These are phyloP conservation scores for Colletotrichum acutatum DNA, from an alignment of 2,329 filamentous ascomycete species.

Conservation along the genomic window DNA sequence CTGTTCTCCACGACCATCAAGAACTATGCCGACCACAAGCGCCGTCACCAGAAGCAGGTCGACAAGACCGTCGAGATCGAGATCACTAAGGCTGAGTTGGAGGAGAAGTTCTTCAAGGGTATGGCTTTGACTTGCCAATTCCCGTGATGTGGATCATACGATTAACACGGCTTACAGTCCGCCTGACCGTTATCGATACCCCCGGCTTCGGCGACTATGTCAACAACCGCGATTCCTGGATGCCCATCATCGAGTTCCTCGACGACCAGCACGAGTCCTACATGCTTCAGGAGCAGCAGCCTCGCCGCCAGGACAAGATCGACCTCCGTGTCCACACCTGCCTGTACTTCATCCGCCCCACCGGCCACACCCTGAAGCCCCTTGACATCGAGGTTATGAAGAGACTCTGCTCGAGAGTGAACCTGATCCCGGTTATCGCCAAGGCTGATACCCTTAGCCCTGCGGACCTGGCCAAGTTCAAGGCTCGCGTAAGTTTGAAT, in stretches of 20 bases:
- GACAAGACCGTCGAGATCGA: conserved; percentile 99
- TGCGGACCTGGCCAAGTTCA: conserved; percentile 90
- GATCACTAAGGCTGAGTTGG: conserved; percentile 99
- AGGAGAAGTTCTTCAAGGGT: conserved; percentile 99
- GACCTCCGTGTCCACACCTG: conserved; percentile 98
- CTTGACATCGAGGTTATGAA: conserved; percentile 99
- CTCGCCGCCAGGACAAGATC: conserved; percentile 97
- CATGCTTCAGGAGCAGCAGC: conserved; percentile 99
- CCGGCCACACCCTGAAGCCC: conserved; percentile 97
- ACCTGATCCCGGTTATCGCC: conserved; percentile 97
- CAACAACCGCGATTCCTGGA: conserved; percentile 99
- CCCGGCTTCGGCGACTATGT: conserved; percentile 99
- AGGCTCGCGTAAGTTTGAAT: conserved; percentile 80
- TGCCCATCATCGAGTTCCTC: conserved; percentile 99
- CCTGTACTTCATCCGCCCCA: conserved; percentile 98
- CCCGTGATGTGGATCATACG: conserved; percentile 6
- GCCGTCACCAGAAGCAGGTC: conserved; percentile 98
- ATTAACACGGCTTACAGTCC: conserved; percentile 70
- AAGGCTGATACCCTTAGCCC: conserved; percentile 99
- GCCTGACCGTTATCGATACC: conserved; percentile 98
- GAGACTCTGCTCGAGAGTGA: conserved; percentile 96
- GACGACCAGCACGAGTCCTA: conserved; percentile 99
- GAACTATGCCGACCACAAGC: conserved; percentile 99
- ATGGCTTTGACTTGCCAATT: conserved; percentile 40
- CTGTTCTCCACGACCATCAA: conserved; percentile 99